phyloP scores from a whole-genome alignment of 1,139 yeast genomes.

The Suhomyces maxii region DNA sequence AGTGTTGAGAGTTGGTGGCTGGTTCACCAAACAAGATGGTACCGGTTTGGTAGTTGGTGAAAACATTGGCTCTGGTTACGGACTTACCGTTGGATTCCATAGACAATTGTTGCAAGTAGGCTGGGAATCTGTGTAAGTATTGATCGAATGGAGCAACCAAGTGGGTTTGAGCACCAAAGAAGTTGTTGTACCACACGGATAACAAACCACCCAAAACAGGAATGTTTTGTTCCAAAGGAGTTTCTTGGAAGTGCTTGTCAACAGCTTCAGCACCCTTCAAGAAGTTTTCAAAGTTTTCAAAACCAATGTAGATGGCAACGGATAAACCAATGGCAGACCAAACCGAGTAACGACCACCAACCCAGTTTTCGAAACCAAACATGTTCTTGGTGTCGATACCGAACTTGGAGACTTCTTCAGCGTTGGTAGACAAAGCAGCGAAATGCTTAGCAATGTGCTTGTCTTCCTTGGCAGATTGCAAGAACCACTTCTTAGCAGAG shows the following conservation, averaged over 20 bases:
- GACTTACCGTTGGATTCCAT: slow-evolving; percentile 99
- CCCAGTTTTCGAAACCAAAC: slow-evolving; percentile 99
- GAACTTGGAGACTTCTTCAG: slow-evolving; percentile 83
- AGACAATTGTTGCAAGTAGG: slow-evolving; percentile 95
- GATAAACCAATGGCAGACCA: slow-evolving; percentile 99
- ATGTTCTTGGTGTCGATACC: slow-evolving; percentile 97
- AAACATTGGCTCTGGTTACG: slow-evolving; percentile 86
- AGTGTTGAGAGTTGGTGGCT: slow-evolving; percentile 98
- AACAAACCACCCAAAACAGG: slow-evolving; percentile 91
- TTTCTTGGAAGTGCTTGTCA: slow-evolving; percentile 80
- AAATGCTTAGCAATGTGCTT: slow-evolving; percentile 91
- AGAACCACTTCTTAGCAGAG: slow-evolving; percentile 93
- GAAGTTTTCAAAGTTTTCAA: slow-evolving; percentile 86
- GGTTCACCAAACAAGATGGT: slow-evolving; percentile 97
- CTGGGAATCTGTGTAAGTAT: slow-evolving; percentile 98
- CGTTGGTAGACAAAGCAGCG: slow-evolving; percentile 94
- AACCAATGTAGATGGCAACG: slow-evolving; percentile 92
- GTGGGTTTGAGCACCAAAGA: slow-evolving; percentile 97
- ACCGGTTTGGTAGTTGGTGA: slow-evolving; percentile 94
- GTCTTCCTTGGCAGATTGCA: slow-evolving; percentile 64
- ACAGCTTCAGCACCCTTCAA: slow-evolving; percentile 97
- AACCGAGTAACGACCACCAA: slow-evolving; percentile 98
- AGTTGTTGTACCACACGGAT: slow-evolving; percentile 97
- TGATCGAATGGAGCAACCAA: slow-evolving; percentile 98
- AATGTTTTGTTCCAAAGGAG: slow-evolving; percentile 88